Evolutionary conservation across 2,329 filamentous ascomycete genomes (phyloP).

Genomic region (Dactylellina parvicollis): DNA sequence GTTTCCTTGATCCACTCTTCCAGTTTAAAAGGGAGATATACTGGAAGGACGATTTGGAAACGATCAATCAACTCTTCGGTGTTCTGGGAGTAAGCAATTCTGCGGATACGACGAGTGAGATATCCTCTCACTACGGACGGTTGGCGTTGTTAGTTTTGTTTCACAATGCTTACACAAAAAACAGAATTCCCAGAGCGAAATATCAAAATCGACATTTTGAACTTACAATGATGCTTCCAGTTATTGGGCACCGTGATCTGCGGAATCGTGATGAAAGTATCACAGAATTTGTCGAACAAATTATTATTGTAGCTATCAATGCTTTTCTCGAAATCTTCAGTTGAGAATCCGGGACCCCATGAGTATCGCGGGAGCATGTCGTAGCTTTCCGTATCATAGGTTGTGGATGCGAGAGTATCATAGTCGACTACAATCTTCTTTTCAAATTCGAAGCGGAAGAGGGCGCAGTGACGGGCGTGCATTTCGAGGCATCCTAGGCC

Average conservation of each 20-base stretch:
- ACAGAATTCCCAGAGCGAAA: slow-evolving; percentile 11
- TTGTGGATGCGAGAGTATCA: slow-evolving; percentile 23
- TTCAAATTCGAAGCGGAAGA: slow-evolving; percentile 38
- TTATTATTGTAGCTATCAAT: slow-evolving; percentile 56
- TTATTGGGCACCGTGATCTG: too few species aligned
- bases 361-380: slow-evolving; percentile 57
- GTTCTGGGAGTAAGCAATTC: slow-evolving; percentile 49
- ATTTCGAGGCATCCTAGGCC: slow-evolving; percentile 34
- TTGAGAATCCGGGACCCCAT: slow-evolving; percentile 54
- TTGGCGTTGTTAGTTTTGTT: too few species aligned
- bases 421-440: slow-evolving; percentile 48
- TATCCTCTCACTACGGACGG: slow-evolving; percentile 53
- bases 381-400: slow-evolving; percentile 55
- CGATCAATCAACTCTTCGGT: slow-evolving; percentile 52
- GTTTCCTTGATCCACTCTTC: slow-evolving; percentile 53
- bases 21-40: slow-evolving; percentile 44
- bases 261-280: too few species aligned
- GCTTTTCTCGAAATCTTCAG: slow-evolving; percentile 1
- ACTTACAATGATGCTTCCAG: slow-evolving; percentile 21
- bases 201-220: slow-evolving; percentile 32
- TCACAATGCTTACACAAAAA: too few species aligned
- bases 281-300: slow-evolving; percentile 52
- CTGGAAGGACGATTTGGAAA: slow-evolving; percentile 55
- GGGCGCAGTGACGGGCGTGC: slow-evolving; percentile 47
- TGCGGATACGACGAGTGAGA: slow-evolving; percentile 57